phyloP scores from a whole-genome alignment of 73 alveolate genomes.

The Paramecium primaurelia region DNA sequence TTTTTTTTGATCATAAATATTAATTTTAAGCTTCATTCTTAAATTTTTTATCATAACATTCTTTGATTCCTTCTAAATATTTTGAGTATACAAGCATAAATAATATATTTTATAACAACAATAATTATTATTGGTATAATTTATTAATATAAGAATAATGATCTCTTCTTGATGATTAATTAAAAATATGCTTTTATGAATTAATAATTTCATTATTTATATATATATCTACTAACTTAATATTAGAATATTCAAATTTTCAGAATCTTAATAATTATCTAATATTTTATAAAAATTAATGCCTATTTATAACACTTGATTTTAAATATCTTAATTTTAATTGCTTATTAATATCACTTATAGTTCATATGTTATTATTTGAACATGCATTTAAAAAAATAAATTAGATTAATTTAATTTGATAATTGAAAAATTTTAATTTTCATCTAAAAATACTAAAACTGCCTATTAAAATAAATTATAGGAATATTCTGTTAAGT shows the following conservation, averaged over 20 bases:
- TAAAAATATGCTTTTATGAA: neutral
- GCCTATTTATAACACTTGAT: neutral
- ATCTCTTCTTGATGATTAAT: too few species aligned
- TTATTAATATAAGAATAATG: too few species aligned
- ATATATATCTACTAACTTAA: neutral
- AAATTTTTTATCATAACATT: too few species aligned
- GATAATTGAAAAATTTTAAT: neutral
- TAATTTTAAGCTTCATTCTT: too few species aligned
- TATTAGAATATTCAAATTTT: neutral
- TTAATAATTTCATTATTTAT: neutral
- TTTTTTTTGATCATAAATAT: too few species aligned
- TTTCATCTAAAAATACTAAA: neutral
- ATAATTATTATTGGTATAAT: too few species aligned
- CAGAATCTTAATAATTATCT: neutral
- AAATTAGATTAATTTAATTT: neutral
- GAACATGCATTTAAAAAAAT: neutral
- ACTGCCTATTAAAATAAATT: neutral
- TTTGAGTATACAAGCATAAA: too few species aligned
- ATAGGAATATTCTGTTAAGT: neutral
- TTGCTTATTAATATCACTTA: neutral
- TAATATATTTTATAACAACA: too few species aligned
- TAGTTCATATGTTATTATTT: too few species aligned
- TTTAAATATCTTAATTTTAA: too few species aligned
- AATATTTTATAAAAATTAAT: too few species aligned
- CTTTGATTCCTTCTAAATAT: too few species aligned